These are phyloP conservation scores for Tolypocladium nubicola DNA, from an alignment of 2,329 filamentous ascomycete genomes.

Conservation along the genomic window DNA sequence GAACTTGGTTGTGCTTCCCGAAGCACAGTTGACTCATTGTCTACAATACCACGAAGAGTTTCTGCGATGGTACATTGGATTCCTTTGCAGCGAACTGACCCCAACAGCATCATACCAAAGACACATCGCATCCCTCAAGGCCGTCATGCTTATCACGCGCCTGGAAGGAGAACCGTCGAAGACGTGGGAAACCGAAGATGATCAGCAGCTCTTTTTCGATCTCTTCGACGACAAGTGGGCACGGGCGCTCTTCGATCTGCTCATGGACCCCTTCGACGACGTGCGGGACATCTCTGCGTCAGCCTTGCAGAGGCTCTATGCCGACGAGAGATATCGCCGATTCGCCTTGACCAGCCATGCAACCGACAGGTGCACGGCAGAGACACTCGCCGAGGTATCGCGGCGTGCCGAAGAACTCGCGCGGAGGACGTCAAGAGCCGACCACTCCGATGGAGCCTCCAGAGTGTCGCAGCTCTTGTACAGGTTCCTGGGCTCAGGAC, in stretches of 20 bases:
- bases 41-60: constrained; percentile 50
- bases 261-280: constrained; percentile 89
- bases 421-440: constrained; percentile 66
- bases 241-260: constrained; percentile 62
- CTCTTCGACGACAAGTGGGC: constrained; percentile 40
- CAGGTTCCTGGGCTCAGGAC: constrained; percentile 35
- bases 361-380: constrained; percentile 7
- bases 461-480: constrained; percentile 63
- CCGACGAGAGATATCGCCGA: constrained; percentile 22
- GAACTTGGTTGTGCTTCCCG: constrained; percentile 28
- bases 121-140: constrained; percentile 71
- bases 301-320: constrained; percentile 39
- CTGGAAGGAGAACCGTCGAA: constrained; percentile 51
- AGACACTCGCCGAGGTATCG: constrained; percentile 36
- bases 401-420: constrained; percentile 46
- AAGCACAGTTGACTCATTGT: constrained; percentile 24
- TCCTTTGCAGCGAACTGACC: constrained; percentile 63
- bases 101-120: constrained; percentile 83
- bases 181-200: constrained; percentile 25
- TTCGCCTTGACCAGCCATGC: constrained; percentile 10
- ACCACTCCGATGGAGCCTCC: constrained; percentile 86
- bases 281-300: constrained; percentile 52
- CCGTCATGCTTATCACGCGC: constrained; percentile 55
- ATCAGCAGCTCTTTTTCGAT: constrained; percentile 29
- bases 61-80: constrained; percentile 62